phyloP scores from a whole-genome alignment of 495 filamentous ascomycete genomes.

The Chaetomium tenue region DNA sequence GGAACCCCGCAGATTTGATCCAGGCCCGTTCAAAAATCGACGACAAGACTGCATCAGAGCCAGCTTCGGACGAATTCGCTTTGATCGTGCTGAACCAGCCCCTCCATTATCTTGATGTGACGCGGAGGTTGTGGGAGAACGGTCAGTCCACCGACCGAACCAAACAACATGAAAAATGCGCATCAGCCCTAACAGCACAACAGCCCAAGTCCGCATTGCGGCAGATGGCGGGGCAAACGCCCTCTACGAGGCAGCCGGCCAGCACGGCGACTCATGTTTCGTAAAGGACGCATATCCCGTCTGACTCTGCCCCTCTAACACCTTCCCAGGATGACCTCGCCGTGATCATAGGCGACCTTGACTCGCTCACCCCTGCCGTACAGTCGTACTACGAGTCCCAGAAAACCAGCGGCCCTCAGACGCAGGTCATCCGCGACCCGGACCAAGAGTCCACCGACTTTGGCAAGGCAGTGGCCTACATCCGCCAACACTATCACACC shows the following conservation, averaged over 20 bases:
- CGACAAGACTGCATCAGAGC: not conserved
- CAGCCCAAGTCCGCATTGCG: conserved; percentile 63
- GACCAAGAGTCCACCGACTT: conserved; percentile 86
- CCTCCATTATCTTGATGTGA: conserved; percentile 53
- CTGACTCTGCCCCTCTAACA: conserved; percentile 1
- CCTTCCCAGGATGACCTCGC: conserved; percentile 56
- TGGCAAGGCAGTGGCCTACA: conserved; percentile 55
- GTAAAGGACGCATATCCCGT: too few species aligned
- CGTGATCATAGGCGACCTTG: conserved; percentile 81
- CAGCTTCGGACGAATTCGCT: conserved; percentile 42
- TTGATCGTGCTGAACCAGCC: conserved; percentile 72
- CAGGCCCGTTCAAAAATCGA: not conserved
- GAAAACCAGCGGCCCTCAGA: conserved; percentile 29
- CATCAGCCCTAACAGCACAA: not conserved
- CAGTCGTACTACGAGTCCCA: conserved; percentile 58
- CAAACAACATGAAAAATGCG: not conserved
- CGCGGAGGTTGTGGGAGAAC: conserved; percentile 55
- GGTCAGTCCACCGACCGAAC: conserved; percentile 42
- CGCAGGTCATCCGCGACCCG: conserved; percentile 58
- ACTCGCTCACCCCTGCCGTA: conserved; percentile 65
- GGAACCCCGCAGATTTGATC: conserved; percentile 9
- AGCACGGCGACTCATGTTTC: conserved; percentile 23
- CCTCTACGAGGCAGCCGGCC: conserved; percentile 57
- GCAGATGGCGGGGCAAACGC: conserved; percentile 91
- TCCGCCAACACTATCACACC: conserved; percentile 28